Conservation (phyloP, 192 early-diverging fungal species). For the Coemansia sp. region DNA sequence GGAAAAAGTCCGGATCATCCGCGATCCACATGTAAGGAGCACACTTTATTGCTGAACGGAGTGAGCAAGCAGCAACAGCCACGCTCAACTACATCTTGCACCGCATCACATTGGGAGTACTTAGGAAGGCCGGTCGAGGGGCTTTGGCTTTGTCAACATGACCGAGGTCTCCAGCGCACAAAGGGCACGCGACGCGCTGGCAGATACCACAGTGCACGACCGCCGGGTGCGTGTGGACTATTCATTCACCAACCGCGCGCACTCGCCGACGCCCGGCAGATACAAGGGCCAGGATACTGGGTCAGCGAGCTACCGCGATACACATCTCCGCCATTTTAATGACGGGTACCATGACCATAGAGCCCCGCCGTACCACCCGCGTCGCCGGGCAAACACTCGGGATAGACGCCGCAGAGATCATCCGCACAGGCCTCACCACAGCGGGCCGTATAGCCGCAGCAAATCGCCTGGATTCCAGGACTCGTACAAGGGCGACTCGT, state of each 20-base stretch:
- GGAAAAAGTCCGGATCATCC: constrained; percentile 37
- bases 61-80: constrained; percentile 3
- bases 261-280: constrained; percentile 26
- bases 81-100: too few relatives aligned
- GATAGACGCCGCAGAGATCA: constrained; percentile 40
- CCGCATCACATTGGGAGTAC: too few relatives aligned
- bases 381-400: constrained; percentile 34
- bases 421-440: constrained; percentile 6
- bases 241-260: constrained; percentile 34
- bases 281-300: constrained; percentile 34
- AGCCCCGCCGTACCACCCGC: constrained; percentile 10
- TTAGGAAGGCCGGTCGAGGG: constrained; percentile 45
- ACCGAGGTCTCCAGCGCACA: constrained; percentile 25
- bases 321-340: not conserved
- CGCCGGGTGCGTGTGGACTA: constrained; percentile 43
- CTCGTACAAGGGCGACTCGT: constrained; percentile 1
- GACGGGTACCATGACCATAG: constrained; percentile 1
- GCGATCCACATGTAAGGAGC: constrained; percentile 45
- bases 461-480: constrained; percentile 27
- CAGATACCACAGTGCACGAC: constrained; percentile 28
- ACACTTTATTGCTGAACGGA: not conserved
- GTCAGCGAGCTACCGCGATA: not conserved
- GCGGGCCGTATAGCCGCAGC: constrained; percentile 17
- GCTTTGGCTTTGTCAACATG: constrained; percentile 48
- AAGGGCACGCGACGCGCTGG: constrained; percentile 20